phyloP scores from a whole-genome alignment of 2,329 filamentous ascomycete genomes.

The Trichoderma atrobrunneum region DNA sequence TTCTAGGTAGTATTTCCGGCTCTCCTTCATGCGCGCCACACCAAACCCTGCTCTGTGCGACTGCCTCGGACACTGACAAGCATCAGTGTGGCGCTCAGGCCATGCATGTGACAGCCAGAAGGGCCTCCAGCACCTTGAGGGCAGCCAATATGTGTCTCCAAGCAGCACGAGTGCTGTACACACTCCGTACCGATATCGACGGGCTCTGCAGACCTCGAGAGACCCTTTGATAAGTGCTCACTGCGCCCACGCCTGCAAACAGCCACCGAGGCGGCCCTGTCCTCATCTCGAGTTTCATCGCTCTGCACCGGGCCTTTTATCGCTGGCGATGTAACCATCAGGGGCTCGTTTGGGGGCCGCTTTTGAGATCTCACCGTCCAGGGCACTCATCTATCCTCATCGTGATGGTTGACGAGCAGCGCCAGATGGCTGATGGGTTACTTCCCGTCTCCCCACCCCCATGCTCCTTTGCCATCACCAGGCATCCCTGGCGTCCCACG shows the following conservation, averaged over 20 bases:
- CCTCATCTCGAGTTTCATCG: slow-evolving; percentile 19
- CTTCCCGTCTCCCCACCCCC: slow-evolving; percentile 25
- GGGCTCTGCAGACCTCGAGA: not conserved
- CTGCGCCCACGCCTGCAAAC: not conserved
- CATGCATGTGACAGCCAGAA: slow-evolving; percentile 11
- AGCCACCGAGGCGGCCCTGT: slow-evolving; percentile 2
- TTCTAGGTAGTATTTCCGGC: slow-evolving; percentile 12
- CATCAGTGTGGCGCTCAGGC: not conserved
- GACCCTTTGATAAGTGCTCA: not conserved
- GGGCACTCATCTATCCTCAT: slow-evolving; percentile 12
- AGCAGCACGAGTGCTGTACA: not conserved
- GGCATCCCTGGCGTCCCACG: slow-evolving; percentile 17
- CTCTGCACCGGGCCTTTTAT: slow-evolving; percentile 23
- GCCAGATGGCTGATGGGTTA: slow-evolving; percentile 26
- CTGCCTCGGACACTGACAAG: not conserved
- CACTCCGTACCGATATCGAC: not conserved
- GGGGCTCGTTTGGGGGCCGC: slow-evolving; percentile 22
- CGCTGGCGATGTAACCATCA: slow-evolving; percentile 29
- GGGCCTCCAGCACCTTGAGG: not conserved
- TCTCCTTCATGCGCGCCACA: slow-evolving; percentile 10
- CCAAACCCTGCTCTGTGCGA: not conserved
- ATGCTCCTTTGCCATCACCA: slow-evolving; percentile 22
- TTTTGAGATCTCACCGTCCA: slow-evolving; percentile 24
- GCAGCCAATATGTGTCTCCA: not conserved
- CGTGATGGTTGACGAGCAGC: slow-evolving; percentile 16